These are phyloP conservation scores for Deuterostichococcus epilithicus DNA, from an alignment of 139 green algal genomes.

Conservation along the genomic window DNA sequence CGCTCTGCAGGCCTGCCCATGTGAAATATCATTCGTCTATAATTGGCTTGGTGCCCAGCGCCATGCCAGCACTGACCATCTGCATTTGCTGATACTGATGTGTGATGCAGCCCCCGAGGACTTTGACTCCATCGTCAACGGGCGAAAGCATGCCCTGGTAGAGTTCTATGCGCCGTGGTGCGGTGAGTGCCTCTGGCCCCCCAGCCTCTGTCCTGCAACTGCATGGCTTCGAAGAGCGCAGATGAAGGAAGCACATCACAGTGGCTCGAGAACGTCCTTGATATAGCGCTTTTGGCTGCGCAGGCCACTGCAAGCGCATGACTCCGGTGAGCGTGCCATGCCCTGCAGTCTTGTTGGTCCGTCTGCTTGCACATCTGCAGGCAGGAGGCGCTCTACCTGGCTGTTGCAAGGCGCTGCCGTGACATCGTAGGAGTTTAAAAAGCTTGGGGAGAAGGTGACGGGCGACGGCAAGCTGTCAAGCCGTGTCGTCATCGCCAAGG, in stretches of 20 bases:
- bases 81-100: neutral
- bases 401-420: too few relatives aligned
- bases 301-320: constrained; percentile 68
- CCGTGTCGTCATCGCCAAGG: constrained; percentile 77
- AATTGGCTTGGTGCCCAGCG: neutral
- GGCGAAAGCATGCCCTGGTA: constrained; percentile 55
- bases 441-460: constrained; percentile 58
- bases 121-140: constrained; percentile 63
- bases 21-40: too few relatives aligned
- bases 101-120: constrained; percentile 50
- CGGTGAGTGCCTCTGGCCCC: neutral
- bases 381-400: too few relatives aligned
- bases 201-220: neutral
- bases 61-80: too few relatives aligned
- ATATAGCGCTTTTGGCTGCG: too few relatives aligned
- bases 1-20: neutral
- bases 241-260: too few relatives aligned
- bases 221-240: neutral
- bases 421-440: constrained; percentile 70
- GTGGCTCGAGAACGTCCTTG: neutral
- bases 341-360: too few relatives aligned
- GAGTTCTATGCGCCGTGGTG: constrained; percentile 77
- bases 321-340: too few relatives aligned
- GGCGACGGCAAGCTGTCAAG: constrained; percentile 59
- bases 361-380: too few relatives aligned